Evolutionary conservation across 2,329 filamentous ascomycete species (phyloP).

Genomic region (Hypoxylon sp.): DNA sequence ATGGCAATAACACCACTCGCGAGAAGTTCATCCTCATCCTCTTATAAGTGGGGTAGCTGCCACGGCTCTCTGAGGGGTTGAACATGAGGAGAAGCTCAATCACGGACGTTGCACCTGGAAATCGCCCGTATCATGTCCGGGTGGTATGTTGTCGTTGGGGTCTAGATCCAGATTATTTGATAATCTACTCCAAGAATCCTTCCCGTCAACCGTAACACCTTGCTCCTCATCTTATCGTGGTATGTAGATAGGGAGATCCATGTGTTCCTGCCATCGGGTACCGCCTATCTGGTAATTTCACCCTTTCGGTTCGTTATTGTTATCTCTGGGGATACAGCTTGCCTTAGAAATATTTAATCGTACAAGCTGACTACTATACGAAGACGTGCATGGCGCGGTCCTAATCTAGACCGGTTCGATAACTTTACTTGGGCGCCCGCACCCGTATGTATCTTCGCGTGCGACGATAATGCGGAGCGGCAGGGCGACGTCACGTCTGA

Average conservation of each 20-base stretch:
- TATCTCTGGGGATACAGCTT: neutral
- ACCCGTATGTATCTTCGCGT: neutral
- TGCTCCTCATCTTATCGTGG: conserved; percentile 21
- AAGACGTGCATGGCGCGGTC: neutral
- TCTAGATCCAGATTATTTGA: conserved; percentile 28
- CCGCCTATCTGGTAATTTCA: conserved; percentile 21
- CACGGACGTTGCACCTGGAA: conserved; percentile 1
- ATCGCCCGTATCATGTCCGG: neutral
- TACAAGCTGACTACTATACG: neutral
- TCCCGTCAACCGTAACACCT: conserved; percentile 3
- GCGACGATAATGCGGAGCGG: conserved; percentile 10
- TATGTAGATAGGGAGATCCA: neutral
- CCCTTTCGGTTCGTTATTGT: neutral
- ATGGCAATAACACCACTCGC: neutral
- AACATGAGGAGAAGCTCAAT: conserved; percentile 26
- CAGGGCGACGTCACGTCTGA: conserved; percentile 17
- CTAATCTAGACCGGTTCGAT: neutral
- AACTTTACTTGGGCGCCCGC: neutral
- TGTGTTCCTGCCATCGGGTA: conserved; percentile 9
- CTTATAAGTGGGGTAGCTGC: conserved; percentile 22
- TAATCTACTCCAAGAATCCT: conserved; percentile 26
- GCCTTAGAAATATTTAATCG: neutral
- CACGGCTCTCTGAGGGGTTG: conserved; percentile 24
- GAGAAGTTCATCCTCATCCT: conserved; percentile 8
- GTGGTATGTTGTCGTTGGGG: neutral